Base-by-base conservation (phyloP, 1,284 basidiomycete genomes). In the Melampsora larici-populina region DNA sequence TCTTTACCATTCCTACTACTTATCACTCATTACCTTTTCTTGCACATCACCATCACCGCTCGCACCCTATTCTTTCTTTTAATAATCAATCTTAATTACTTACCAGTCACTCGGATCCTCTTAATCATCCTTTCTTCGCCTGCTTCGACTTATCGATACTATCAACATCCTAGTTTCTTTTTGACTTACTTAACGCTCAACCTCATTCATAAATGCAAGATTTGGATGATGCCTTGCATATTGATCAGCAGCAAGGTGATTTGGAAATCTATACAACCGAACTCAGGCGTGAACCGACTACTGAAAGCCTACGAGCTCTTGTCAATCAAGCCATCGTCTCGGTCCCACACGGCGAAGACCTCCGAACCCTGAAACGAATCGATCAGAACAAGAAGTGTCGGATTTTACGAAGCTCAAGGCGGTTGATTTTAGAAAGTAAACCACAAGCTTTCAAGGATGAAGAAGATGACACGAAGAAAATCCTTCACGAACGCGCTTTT, bases 381-480 rank as follows among this genome's bases (percentile, higher is more conserved):
- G n/a, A 58, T 24, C 21, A 58, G 55, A 29, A 58, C 26, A 58
- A n/a, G 55, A n/a, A 21, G 55, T 24, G n/a, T n/a, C 55, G 55
- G 7, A 58, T 58, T 13, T 58, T 58, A 58, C 55, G 55, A 15
- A 24, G 55, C 55, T 58, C 55, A 29, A 58, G 26, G 55, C 55
- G 55, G n/a, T 24, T 58, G 21, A n/a, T 58, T 2, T 24, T 58
- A 24, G 55, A 58, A 58, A 58, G 55, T 29, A 58, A 58, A 58
- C 26, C 55, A 58, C 55, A 58, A 29, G 55, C 55, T 8, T 58
- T 58, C 21, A 58, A 58, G 18, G 55, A 58, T n/a, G 55, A 58
- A 29, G 55, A 58, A 58, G 55, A 58, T n/a, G 55, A 58, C 17
- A 58, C 55, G 26, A 58, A 58, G 55, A 58, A 58, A 58, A 58